A percentile compares a stretch with the other conserved stretches of the same genome.
phyloP scores from a whole-genome alignment of 75 land plant species.

The Ceratopteris richardii region DNA sequence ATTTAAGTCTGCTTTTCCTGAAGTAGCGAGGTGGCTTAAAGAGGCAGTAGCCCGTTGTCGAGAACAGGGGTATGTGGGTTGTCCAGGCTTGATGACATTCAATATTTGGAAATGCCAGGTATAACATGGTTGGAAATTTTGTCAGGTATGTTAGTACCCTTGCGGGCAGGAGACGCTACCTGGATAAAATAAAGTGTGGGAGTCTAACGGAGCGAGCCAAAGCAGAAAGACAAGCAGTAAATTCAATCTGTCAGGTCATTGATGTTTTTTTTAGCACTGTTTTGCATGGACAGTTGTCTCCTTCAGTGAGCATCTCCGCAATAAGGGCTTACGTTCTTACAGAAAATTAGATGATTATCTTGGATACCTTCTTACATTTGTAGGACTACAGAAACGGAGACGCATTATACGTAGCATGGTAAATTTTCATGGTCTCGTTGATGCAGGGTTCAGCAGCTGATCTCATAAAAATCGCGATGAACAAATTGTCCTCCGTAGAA shows the following conservation, averaged over 20 bases:
- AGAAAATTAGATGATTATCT: too few relatives aligned
- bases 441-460: slow-evolving; percentile 97
- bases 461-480: slow-evolving; percentile 92
- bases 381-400: too few relatives aligned
- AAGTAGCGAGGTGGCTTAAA: slow-evolving; percentile 75
- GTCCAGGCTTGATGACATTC: too few relatives aligned
- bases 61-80: slow-evolving; percentile 73
- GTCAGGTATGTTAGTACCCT: slow-evolving; percentile 74
- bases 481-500: slow-evolving; percentile 47
- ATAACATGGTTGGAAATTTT: neutral
- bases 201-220: slow-evolving; percentile 73
- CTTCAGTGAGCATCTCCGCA: neutral
- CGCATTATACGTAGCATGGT: too few relatives aligned
- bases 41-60: slow-evolving; percentile 65
- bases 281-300: slow-evolving; percentile 4
- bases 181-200: slow-evolving; percentile 75
- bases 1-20: slow-evolving; percentile 79
- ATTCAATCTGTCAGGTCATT: slow-evolving; percentile 93
- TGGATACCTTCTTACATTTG: too few relatives aligned
- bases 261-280: neutral
- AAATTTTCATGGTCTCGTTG: neutral
- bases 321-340: neutral
- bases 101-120: too few relatives aligned
- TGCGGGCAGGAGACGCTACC: slow-evolving; percentile 80
- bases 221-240: slow-evolving; percentile 98